Evolutionary conservation across 768 basidiomycete genomes (phyloP).

Genomic region (Hortiboletus flavorubellus): DNA sequence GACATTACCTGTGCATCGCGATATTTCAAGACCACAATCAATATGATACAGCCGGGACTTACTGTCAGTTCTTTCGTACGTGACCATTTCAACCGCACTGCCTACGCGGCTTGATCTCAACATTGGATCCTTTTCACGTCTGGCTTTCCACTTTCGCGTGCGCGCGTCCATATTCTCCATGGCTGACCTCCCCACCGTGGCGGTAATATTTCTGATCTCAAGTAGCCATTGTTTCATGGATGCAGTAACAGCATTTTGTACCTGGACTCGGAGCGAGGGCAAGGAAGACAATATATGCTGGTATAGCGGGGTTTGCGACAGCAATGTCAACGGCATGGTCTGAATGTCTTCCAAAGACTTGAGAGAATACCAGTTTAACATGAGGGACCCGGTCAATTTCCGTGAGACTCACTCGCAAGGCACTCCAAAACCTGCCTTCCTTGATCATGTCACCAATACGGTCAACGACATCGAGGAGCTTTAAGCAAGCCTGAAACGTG

Average conservation of each 20-base stretch:
- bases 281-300: constrained; percentile 88
- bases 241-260: constrained; percentile 91
- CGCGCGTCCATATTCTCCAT: constrained; percentile 88
- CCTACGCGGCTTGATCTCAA: constrained; percentile 76
- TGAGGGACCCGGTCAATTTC: constrained; percentile 18
- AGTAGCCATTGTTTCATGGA: constrained; percentile 97
- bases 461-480: constrained; percentile 89
- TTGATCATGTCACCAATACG: constrained; percentile 91
- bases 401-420: constrained; percentile 70
- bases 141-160: constrained; percentile 75
- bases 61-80: constrained; percentile 95
- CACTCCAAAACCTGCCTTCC: constrained; percentile 95
- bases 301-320: constrained; percentile 92
- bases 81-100: constrained; percentile 88
- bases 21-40: constrained; percentile 7
- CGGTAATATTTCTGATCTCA: constrained; percentile 87
- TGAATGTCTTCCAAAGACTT: constrained; percentile 96
- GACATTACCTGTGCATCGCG: constrained; percentile 62
- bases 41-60: constrained; percentile 31
- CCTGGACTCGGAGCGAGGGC: constrained; percentile 83
- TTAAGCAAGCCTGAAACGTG: constrained; percentile 87
- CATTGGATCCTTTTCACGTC: constrained; percentile 81
- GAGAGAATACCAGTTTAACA: constrained; percentile 28
- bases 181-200: constrained; percentile 81
- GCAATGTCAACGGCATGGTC: constrained; percentile 79